phyloP scores from a whole-genome alignment of 2,329 filamentous ascomycete species.

The Cladosporium sp. region DNA sequence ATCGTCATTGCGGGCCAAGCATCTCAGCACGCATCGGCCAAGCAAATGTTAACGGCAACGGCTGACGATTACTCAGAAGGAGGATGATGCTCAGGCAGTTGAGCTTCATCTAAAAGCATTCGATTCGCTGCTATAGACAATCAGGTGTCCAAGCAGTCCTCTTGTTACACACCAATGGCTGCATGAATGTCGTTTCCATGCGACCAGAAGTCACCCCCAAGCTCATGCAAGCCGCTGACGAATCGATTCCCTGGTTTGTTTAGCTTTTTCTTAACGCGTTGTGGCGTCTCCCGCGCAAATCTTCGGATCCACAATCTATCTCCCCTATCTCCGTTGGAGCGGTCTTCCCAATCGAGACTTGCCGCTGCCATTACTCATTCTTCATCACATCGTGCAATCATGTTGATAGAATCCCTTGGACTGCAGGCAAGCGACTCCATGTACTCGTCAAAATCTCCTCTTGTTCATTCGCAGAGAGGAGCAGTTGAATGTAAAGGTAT shows the following conservation, averaged over 20 bases:
- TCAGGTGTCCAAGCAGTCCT: neutral
- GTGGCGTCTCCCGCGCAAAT: neutral
- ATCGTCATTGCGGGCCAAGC: slow-evolving; percentile 11
- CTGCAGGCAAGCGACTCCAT: neutral
- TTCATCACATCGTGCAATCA: neutral
- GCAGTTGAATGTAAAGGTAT: neutral
- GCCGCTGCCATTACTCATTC: slow-evolving; percentile 7
- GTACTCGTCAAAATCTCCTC: neutral
- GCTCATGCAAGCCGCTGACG: slow-evolving; percentile 7
- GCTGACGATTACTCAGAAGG: neutral
- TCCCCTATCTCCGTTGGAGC: neutral
- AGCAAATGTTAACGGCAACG: neutral
- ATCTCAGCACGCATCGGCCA: neutral
- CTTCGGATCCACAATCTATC: neutral
- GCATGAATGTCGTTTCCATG: neutral
- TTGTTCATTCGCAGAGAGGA: no score
- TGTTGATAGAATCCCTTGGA: neutral
- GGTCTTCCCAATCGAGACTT: slow-evolving; percentile 3
- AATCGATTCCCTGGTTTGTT: neutral
- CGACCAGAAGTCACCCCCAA: neutral
- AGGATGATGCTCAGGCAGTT: neutral
- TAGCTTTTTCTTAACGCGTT: neutral
- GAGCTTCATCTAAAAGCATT: neutral
- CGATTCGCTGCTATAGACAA: neutral
- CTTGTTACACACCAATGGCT: neutral